Conservation (phyloP, 176 grass and related monocot genomes). For the Saccharum spontaneum region DNA sequence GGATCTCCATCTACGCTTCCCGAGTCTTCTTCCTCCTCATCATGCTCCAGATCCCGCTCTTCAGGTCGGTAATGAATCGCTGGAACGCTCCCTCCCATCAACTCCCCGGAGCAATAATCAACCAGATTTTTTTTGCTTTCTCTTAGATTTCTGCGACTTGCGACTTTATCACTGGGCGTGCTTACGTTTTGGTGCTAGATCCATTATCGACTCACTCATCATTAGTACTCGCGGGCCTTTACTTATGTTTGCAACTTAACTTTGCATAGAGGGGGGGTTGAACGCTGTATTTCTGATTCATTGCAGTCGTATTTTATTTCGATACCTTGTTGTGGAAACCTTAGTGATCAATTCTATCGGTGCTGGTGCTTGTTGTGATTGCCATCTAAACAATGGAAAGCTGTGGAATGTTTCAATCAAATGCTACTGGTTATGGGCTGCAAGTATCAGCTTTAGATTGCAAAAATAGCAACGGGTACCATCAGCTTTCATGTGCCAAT, state of each 20-base stretch:
- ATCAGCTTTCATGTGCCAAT: background rate
- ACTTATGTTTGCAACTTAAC: background rate
- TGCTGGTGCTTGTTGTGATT: background rate
- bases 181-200: constrained; percentile 26
- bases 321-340: constrained; percentile 11
- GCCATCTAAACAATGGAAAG: background rate
- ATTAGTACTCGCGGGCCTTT: background rate
- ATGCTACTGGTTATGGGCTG: background rate
- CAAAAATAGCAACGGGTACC: background rate
- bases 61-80: constrained; percentile 50
- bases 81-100: background rate
- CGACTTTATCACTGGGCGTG: background rate
- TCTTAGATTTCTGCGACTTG: background rate
- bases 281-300: background rate
- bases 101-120: background rate
- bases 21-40: constrained; percentile 78
- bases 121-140: background rate
- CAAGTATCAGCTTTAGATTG: background rate
- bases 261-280: background rate
- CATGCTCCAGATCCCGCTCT: constrained; percentile 92
- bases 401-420: background rate
- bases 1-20: constrained; percentile 62
- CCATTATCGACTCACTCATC: background rate
- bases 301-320: background rate
- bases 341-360: background rate